Conservation (phyloP, 2,329 filamentous ascomycete genomes). For the Eutypa lata region DNA sequence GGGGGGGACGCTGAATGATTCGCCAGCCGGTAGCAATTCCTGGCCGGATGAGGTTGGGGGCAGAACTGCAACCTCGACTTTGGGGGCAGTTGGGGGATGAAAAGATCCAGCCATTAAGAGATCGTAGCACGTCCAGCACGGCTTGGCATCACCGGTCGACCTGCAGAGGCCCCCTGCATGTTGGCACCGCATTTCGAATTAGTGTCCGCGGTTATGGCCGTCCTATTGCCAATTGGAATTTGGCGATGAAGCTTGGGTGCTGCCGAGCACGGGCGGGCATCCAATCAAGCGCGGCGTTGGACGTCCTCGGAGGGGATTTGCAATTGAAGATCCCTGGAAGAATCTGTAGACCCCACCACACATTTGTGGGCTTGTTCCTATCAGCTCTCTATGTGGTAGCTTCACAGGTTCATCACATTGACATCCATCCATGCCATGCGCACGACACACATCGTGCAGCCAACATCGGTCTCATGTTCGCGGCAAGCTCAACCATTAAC, state of each 20-base stretch:
- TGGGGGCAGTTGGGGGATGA: too few species aligned
- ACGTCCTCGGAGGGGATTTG: too few species aligned
- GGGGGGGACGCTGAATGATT: not conserved
- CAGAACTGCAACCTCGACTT: conserved; percentile 11
- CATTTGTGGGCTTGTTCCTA: too few species aligned
- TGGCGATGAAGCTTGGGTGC: conserved; percentile 1
- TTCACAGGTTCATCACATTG: too few species aligned
- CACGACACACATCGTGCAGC: not conserved
- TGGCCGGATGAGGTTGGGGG: conserved; percentile 5
- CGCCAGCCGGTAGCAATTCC: not conserved
- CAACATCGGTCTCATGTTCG: not conserved
- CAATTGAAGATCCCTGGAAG: too few species aligned
- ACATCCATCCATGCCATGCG: not conserved
- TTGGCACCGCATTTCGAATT: conserved; percentile 3
- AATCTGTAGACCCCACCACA: too few species aligned
- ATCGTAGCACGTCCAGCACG: conserved; percentile 13
- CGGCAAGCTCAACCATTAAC: not conserved
- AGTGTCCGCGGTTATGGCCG: conserved; percentile 13
- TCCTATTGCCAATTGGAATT: conserved; percentile 21
- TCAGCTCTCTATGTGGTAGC: too few species aligned
- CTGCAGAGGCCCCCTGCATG: conserved; percentile 16
- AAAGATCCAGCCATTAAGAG: conserved; percentile 13
- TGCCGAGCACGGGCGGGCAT: not conserved
- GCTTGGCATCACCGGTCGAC: conserved; percentile 6
- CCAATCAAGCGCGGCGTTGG: conserved; percentile 1